phyloP scores from a whole-genome alignment of 2,329 filamentous ascomycete genomes.

The Colletotrichum salicis region DNA sequence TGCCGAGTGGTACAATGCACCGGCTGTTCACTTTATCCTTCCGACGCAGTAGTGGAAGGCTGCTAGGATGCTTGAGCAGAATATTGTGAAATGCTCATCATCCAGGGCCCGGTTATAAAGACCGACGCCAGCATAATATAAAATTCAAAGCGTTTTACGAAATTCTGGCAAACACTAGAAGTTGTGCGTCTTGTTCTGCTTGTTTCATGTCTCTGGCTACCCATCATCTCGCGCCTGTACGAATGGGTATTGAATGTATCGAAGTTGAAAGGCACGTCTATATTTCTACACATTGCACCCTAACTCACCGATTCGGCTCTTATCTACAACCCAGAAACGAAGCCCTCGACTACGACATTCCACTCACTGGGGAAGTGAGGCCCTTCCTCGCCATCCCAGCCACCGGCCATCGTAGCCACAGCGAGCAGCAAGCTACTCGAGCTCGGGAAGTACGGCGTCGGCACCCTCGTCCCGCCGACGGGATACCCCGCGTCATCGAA shows the following conservation, averaged over 20 bases:
- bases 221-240: background rate
- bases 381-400: slow-evolving; percentile 62
- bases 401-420: slow-evolving; percentile 66
- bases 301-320: background rate
- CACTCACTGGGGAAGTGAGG: slow-evolving; percentile 59
- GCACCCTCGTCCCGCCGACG: slow-evolving; percentile 60
- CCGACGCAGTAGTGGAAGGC: slow-evolving; percentile 27
- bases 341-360: slow-evolving; percentile 60
- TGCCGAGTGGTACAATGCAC: slow-evolving; percentile 11
- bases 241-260: background rate
- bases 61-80: slow-evolving; percentile 56
- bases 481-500: slow-evolving; percentile 69
- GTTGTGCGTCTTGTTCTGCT: background rate
- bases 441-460: slow-evolving; percentile 68
- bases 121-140: slow-evolving; percentile 34
- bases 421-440: slow-evolving; percentile 60
- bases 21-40: slow-evolving; percentile 13
- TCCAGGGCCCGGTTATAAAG: slow-evolving; percentile 18
- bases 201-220: background rate
- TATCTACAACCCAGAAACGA: slow-evolving; percentile 40
- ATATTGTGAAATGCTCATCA: slow-evolving; percentile 71
- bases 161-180: background rate
- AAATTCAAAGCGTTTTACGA: slow-evolving; percentile 4
- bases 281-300: background rate
- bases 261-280: background rate